Conservation (phyloP, 148 eudicot genomes). For the Vaccinium myrtillus region DNA sequence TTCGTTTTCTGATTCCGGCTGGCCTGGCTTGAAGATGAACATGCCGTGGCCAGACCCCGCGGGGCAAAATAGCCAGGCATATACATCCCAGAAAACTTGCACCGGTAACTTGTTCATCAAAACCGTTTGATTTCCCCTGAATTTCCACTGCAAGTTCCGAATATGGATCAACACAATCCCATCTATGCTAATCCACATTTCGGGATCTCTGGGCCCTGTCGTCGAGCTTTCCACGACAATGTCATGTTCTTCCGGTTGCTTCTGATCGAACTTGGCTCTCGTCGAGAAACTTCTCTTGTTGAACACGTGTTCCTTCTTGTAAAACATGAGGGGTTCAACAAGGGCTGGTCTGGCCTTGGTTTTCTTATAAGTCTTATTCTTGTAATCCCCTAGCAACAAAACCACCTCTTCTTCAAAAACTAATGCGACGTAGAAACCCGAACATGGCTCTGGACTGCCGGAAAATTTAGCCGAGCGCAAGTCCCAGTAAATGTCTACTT, state of each 20-base stretch:
- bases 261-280: constrained; percentile 40
- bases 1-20: constrained; percentile 34
- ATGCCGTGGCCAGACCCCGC: constrained; percentile 59
- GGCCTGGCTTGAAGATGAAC: constrained; percentile 75
- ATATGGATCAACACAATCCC: constrained; percentile 45
- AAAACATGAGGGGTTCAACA: constrained; percentile 50
- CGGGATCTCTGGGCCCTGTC: constrained; percentile 38
- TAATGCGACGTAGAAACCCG: constrained; percentile 68
- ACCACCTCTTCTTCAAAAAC: constrained; percentile 77
- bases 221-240: constrained; percentile 51
- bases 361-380: constrained; percentile 69
- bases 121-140: constrained; percentile 78
- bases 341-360: constrained; percentile 63
- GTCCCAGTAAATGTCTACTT: constrained; percentile 79
- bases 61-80: constrained; percentile 61
- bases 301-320: constrained; percentile 64
- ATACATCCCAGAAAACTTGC: constrained; percentile 87
- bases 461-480: constrained; percentile 67
- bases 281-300: constrained; percentile 49
- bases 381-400: constrained; percentile 65
- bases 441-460: constrained; percentile 68
- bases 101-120: constrained; percentile 59
- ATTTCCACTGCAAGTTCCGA: constrained; percentile 82
- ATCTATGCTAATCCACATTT: constrained; percentile 60
- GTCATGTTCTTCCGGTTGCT: constrained; percentile 36